Percentiles rank a stretch among this genome's conserved stretches.
These are phyloP conservation scores for Citrullus amarus DNA, from an alignment of 306 rosid species.

Conservation along the genomic window DNA sequence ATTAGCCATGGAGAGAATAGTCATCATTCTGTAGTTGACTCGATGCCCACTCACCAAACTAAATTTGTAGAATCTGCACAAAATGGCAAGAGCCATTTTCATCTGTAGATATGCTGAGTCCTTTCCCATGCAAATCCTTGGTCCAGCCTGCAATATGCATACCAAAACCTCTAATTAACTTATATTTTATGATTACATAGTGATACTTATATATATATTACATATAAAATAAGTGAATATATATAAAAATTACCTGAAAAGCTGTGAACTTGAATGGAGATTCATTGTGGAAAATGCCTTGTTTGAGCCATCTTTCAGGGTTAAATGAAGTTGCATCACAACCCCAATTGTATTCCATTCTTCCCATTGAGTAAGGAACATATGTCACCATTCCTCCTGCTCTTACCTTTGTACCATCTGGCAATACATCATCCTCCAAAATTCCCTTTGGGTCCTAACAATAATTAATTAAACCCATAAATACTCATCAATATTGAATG, in stretches of 20 bases:
- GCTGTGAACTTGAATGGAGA: slow-evolving; percentile 94
- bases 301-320: slow-evolving; percentile 85
- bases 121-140: slow-evolving; percentile 87
- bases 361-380: slow-evolving; percentile 96
- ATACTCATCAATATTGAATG: no score
- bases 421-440: slow-evolving; percentile 74
- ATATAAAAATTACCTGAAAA: slow-evolving; percentile 46
- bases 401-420: slow-evolving; percentile 80
- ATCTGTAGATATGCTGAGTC: slow-evolving; percentile 93
- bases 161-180: no score
- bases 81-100: slow-evolving; percentile 78
- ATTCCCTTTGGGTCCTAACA: slow-evolving; percentile 68
- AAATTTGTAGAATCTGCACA: slow-evolving; percentile 82
- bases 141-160: slow-evolving; percentile 44
- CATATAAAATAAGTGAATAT: not conserved
- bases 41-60: slow-evolving; percentile 52
- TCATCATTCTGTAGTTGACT: slow-evolving; percentile 81
- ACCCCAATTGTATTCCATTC: slow-evolving; percentile 94
- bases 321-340: slow-evolving; percentile 58
- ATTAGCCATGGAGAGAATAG: slow-evolving; percentile 76
- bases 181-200: no score
- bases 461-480: no score
- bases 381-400: slow-evolving; percentile 98
- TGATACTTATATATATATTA: no score
- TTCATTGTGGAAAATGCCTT: slow-evolving; percentile 48